phyloP scores from a whole-genome alignment of 257 asterid species.

The Marsdenia floribunda region DNA sequence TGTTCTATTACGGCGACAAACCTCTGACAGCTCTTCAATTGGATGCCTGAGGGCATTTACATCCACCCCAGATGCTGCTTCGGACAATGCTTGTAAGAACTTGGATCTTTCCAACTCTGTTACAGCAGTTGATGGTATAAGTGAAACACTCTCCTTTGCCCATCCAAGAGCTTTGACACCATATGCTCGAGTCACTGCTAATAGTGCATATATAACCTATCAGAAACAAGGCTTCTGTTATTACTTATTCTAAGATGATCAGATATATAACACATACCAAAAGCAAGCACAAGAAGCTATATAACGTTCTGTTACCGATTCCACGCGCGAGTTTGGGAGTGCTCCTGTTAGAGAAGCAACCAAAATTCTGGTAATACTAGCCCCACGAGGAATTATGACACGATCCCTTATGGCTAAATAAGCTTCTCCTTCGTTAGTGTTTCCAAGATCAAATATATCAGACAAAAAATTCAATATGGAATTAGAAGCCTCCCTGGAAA shows the following conservation, averaged over 20 bases:
- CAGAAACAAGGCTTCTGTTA: background rate
- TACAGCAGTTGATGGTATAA: conserved; percentile 79
- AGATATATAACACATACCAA: background rate
- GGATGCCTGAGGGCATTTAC: conserved; percentile 61
- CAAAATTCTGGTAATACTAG: conserved; percentile 65
- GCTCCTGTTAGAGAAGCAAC: conserved; percentile 91
- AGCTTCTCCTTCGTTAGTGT: conserved; percentile 58
- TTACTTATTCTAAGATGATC: background rate
- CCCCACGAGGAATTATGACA: conserved; percentile 76
- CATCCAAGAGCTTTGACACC: conserved; percentile 71
- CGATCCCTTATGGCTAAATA: conserved; percentile 66
- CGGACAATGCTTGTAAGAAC: conserved; percentile 75
- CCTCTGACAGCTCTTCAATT: conserved; percentile 86
- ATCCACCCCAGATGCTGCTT: conserved; percentile 57
- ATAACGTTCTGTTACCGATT: conserved; percentile 50
- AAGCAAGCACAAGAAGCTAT: conserved; percentile 7
- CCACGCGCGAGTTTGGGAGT: conserved; percentile 86
- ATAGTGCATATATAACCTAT: conserved; percentile 76
- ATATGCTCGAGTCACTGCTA: conserved; percentile 72
- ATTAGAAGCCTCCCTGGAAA: conserved; percentile 89
- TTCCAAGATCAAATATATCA: conserved; percentile 75
- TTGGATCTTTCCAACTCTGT: conserved; percentile 70
- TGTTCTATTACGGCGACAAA: conserved; percentile 88
- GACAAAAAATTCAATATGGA: conserved; percentile 78
- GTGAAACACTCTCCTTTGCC: conserved; percentile 67